A percentile compares a stretch with the other conserved stretches of the same genome.
phyloP scores from a whole-genome alignment of 2,329 filamentous ascomycete species.

The Aspergillus pseudoterreus region DNA sequence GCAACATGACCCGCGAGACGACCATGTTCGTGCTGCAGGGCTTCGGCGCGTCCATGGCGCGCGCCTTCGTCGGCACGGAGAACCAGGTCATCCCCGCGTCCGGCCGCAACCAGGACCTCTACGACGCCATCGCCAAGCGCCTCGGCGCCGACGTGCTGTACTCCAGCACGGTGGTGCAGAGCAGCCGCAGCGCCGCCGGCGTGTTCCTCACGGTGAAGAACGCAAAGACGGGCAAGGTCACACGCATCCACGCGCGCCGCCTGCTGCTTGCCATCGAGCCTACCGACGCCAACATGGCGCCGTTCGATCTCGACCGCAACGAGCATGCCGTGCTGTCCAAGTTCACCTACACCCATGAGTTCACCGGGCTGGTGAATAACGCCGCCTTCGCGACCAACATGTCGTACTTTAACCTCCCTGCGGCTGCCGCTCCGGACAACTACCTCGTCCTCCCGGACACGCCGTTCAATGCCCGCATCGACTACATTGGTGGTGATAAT shows the following conservation, averaged over 20 bases:
- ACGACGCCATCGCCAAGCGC: conserved; percentile 35
- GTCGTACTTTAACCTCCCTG: conserved; percentile 36
- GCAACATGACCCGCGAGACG: conserved; percentile 11
- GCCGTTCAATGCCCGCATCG: conserved; percentile 15
- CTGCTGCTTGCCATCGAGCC: conserved; percentile 40
- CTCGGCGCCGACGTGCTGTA: conserved; percentile 41
- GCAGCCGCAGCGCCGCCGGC: conserved; percentile 21
- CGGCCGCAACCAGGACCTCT: conserved; percentile 40
- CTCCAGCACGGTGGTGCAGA: conserved; percentile 31
- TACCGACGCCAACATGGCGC: conserved; percentile 28
- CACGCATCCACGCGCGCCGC: conserved; percentile 30
- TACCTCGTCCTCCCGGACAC: conserved; percentile 15
- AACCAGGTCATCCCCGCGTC: conserved; percentile 26
- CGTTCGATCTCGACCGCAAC: conserved; percentile 30
- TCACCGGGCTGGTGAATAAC: conserved; percentile 33
- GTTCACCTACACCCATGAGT: conserved; percentile 33
- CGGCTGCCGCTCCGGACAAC: conserved; percentile 39
- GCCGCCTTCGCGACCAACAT: conserved; percentile 23
- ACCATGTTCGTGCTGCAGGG: conserved; percentile 13
- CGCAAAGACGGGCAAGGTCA: conserved; percentile 21
- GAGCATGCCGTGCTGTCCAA: conserved; percentile 34
- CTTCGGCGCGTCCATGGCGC: conserved; percentile 17
- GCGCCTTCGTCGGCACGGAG: conserved; percentile 29
- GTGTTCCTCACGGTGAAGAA: conserved; percentile 30
- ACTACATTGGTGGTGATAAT: conserved; percentile 19